phyloP scores from a whole-genome alignment of 768 basidiomycete genomes.

The Lentinula detonsa region DNA sequence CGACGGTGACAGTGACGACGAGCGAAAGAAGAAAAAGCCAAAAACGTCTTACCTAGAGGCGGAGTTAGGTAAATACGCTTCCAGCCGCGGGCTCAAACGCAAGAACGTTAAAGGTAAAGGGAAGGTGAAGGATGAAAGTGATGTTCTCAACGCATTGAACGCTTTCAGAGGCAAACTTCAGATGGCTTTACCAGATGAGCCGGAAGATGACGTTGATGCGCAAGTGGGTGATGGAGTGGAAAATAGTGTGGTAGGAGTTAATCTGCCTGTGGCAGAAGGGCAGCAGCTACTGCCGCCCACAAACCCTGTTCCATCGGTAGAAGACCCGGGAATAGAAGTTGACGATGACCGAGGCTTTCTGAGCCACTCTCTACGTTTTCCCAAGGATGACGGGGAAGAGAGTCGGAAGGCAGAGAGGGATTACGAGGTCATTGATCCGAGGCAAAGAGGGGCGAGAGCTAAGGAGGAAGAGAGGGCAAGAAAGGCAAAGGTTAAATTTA shows the following conservation, averaged over 20 bases:
- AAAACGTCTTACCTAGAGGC: conserved; percentile 74
- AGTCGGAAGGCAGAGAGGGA: conserved; percentile 72
- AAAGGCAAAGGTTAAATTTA: conserved; percentile 36
- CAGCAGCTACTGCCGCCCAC: neutral
- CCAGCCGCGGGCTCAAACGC: conserved; percentile 53
- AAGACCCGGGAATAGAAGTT: conserved; percentile 59
- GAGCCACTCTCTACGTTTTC: conserved; percentile 65
- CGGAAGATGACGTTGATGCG: conserved; percentile 12
- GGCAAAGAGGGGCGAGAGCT: conserved; percentile 65
- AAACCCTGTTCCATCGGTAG: conserved; percentile 11
- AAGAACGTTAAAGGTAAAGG: conserved; percentile 34
- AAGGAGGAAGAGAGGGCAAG: conserved; percentile 74
- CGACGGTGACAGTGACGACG: conserved; percentile 60
- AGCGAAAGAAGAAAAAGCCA: conserved; percentile 48
- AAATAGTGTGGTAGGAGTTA: conserved; percentile 18
- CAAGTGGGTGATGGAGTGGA: conserved; percentile 14
- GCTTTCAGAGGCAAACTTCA: conserved; percentile 71
- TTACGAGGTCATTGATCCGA: conserved; percentile 86
- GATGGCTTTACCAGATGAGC: conserved; percentile 27
- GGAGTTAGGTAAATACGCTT: conserved; percentile 77
- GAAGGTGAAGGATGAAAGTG: conserved; percentile 54
- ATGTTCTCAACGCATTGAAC: conserved; percentile 61
- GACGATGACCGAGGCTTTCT: conserved; percentile 76
- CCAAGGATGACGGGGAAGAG: conserved; percentile 77
- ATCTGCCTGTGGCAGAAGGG: conserved; percentile 8